Conservation (phyloP, 129 eudicot genomes). For the Tanacetum coccineum region DNA sequence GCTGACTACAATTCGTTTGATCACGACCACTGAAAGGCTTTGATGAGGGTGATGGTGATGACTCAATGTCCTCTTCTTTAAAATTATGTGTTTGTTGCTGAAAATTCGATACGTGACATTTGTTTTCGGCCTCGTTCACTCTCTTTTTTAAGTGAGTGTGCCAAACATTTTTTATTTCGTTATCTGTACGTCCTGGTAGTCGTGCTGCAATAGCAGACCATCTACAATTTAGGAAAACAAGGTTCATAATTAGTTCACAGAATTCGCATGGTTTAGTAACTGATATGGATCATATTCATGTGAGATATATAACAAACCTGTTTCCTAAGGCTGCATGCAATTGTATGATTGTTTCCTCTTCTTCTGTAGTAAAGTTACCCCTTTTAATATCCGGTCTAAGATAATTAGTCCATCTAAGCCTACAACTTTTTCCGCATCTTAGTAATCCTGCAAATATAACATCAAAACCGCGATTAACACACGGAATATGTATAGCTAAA, state of each 20-base stretch:
- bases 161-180: conserved; percentile 88
- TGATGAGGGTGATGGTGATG: conserved; percentile 20
- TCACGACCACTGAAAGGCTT: conserved; percentile 4
- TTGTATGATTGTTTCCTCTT: conserved; percentile 59
- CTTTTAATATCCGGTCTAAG: conserved; percentile 60
- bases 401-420: conserved; percentile 80
- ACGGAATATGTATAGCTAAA: background rate
- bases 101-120: background rate
- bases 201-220: conserved; percentile 86
- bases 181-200: conserved; percentile 86
- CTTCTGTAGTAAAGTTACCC: conserved; percentile 62
- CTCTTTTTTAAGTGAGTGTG: conserved; percentile 76
- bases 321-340: conserved; percentile 61
- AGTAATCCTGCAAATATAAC: conserved; percentile 38
- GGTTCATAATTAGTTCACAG: background rate
- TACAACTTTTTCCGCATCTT: conserved; percentile 76
- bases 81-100: background rate
- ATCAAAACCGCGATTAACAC: background rate
- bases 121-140: conserved; percentile 21
- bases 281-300: background rate
- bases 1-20: conserved; percentile 17
- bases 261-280: background rate
- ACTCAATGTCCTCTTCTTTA: conserved; percentile 10
- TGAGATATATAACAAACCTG: conserved; percentile 38
- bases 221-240: conserved; percentile 26